Evolutionary conservation across 2,329 filamentous ascomycete species (phyloP).

Genomic region (Tolypocladium nubicola): DNA sequence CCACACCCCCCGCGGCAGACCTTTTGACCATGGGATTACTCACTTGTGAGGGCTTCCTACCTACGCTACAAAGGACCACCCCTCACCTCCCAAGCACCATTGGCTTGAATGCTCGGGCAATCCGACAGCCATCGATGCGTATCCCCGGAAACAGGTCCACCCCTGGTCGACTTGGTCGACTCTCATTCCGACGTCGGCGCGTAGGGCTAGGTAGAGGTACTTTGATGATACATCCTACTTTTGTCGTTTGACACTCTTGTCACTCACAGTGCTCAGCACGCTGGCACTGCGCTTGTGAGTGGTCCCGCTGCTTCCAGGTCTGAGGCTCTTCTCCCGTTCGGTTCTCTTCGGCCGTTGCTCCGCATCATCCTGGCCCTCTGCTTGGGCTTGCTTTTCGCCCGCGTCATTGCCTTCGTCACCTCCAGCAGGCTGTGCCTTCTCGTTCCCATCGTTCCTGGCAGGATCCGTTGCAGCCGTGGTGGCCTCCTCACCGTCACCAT

Average conservation of each 20-base stretch:
- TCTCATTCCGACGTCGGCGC: conserved; percentile 5
- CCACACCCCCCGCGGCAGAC: neutral
- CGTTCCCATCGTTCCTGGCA: conserved; percentile 10
- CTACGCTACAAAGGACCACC: neutral
- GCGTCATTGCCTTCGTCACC: conserved; percentile 8
- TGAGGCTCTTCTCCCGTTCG: conserved; percentile 18
- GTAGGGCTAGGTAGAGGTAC: conserved; percentile 12
- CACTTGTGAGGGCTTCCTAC: neutral
- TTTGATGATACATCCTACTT: conserved; percentile 23
- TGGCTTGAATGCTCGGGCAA: neutral
- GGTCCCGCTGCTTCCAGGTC: conserved; percentile 28
- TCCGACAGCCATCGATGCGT: neutral
- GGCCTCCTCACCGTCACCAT: conserved; percentile 7
- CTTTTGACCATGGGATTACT: neutral
- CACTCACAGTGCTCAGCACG: conserved; percentile 60
- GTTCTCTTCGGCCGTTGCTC: conserved; percentile 15
- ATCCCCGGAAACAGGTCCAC: neutral
- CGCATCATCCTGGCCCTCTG: conserved; percentile 7
- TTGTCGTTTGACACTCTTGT: conserved; percentile 48
- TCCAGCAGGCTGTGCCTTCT: conserved; percentile 7
- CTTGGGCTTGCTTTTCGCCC: neutral
- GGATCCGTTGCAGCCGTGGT: conserved; percentile 5
- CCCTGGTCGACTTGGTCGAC: neutral
- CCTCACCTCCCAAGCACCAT: neutral
- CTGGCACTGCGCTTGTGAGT: conserved; percentile 73